These are phyloP conservation scores for Physcomitrellopsis africana DNA, from an alignment of 225 moss, liverwort and hornwort species.

Conservation along the genomic window DNA sequence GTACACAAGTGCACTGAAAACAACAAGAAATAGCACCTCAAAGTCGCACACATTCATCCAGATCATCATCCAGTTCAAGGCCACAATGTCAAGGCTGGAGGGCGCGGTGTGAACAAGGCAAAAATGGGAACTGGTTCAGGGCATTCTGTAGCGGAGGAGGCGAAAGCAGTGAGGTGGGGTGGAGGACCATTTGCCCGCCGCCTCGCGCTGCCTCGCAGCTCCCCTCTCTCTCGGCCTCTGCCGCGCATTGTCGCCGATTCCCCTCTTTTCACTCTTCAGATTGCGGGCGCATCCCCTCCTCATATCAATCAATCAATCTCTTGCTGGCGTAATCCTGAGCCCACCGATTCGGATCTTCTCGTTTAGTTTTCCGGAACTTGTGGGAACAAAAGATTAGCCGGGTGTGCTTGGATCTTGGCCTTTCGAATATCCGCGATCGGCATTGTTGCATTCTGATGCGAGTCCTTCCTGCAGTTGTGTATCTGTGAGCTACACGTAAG, in stretches of 20 bases:
- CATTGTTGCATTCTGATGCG: background rate
- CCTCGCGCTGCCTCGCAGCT: constrained; percentile 1
- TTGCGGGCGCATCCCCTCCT: background rate
- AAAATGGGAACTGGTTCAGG: background rate
- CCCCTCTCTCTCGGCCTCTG: background rate
- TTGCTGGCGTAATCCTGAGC: constrained; percentile 7
- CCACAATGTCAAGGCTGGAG: background rate
- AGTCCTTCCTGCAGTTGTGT: background rate
- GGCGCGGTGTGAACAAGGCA: constrained; percentile 1
- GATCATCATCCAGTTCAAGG: no score
- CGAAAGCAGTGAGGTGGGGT: no score
- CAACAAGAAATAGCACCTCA: no score
- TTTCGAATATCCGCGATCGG: background rate
- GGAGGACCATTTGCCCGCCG: no score
- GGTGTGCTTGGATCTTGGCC: background rate
- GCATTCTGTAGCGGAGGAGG: background rate
- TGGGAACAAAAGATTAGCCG: constrained; percentile 2
- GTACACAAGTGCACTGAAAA: no score
- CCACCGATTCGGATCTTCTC: background rate
- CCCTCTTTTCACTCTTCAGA: background rate
- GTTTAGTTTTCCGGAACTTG: background rate
- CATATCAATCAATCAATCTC: constrained; percentile 2
- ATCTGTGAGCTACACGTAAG: background rate
- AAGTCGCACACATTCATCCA: background rate
- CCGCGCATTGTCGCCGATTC: constrained; percentile 15